phyloP scores from a whole-genome alignment of 176 grass and related monocot genomes.

The Phyllostachys edulis region DNA sequence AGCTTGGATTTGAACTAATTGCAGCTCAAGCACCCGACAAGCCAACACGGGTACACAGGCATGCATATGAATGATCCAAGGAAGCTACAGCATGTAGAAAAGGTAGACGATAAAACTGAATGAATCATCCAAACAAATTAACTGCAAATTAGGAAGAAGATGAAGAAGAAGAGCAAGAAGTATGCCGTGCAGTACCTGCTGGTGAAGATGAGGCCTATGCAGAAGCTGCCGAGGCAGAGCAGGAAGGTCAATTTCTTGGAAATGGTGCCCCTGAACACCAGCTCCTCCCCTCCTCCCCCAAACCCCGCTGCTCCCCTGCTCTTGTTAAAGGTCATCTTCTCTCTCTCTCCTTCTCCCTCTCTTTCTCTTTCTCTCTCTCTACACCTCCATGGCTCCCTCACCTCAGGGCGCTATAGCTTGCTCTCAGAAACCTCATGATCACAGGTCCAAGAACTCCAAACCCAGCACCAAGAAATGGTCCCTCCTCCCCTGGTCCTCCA shows the following conservation, averaged over 20 bases:
- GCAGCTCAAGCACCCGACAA: neutral
- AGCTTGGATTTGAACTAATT: neutral
- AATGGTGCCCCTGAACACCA: constrained; percentile 42
- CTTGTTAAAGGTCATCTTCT: constrained; percentile 55
- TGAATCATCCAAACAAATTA: neutral
- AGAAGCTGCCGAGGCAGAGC: constrained; percentile 80
- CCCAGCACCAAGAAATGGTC: constrained; percentile 24
- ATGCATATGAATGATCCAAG: neutral
- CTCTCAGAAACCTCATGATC: constrained; percentile 10
- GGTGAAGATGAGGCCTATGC: constrained; percentile 85
- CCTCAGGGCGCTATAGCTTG: neutral
- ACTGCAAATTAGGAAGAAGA: neutral
- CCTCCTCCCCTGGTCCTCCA: constrained; percentile 14
- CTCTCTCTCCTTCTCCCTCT: neutral
- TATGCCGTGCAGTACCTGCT: constrained; percentile 46
- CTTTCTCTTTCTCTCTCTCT: neutral
- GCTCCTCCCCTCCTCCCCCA: constrained; percentile 33
- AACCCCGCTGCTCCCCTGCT: constrained; percentile 24
- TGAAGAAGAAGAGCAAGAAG: neutral
- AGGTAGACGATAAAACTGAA: constrained; percentile 12
- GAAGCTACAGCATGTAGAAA: neutral
- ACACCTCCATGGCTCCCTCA: neutral
- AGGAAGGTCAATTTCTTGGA: constrained; percentile 67
- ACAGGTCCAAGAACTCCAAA: neutral
- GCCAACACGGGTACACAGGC: neutral